Conservation (phyloP, 345 rosid genomes). For the Populus simonii region DNA sequence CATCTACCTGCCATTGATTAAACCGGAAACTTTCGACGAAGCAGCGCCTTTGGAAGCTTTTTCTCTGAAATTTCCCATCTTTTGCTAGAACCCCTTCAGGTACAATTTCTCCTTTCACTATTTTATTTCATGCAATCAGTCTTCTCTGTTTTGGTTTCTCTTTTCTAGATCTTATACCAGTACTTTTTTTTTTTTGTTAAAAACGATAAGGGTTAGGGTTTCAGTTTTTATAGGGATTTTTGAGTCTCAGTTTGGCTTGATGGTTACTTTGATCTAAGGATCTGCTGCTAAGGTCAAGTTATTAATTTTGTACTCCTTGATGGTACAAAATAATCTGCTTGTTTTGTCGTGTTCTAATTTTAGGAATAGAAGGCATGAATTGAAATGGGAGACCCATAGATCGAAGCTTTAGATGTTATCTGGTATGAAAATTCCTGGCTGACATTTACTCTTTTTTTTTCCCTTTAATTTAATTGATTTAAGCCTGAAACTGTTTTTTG, state of each 20-base stretch:
- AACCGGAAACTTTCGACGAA: conserved; percentile 14
- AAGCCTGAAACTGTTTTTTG: background rate
- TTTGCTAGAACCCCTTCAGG: conserved; percentile 19
- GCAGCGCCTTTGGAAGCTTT: conserved; percentile 11
- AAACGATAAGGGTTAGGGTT: background rate
- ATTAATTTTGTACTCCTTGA: background rate
- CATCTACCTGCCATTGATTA: conserved; percentile 1
- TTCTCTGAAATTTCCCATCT: conserved; percentile 26
- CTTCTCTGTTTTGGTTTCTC: background rate
- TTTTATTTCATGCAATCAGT: too few relatives aligned
- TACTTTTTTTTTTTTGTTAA: background rate
- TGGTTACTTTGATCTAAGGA: conserved; percentile 2
- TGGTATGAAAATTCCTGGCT: background rate
- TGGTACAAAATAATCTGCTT: background rate
- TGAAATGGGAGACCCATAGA: background rate
- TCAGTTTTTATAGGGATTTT: background rate
- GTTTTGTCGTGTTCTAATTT: background rate
- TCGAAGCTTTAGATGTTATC: background rate
- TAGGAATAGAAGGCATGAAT: background rate
- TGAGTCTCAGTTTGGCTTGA: background rate
- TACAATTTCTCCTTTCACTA: background rate
- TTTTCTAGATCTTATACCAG: background rate
- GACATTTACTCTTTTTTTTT: background rate
- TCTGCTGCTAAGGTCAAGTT: conserved; percentile 23
- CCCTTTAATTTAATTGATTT: too few relatives aligned